These are phyloP conservation scores for Boletus semigastroideus DNA, from an alignment of 1,284 basidiomycete genomes.

Conservation along the genomic window DNA sequence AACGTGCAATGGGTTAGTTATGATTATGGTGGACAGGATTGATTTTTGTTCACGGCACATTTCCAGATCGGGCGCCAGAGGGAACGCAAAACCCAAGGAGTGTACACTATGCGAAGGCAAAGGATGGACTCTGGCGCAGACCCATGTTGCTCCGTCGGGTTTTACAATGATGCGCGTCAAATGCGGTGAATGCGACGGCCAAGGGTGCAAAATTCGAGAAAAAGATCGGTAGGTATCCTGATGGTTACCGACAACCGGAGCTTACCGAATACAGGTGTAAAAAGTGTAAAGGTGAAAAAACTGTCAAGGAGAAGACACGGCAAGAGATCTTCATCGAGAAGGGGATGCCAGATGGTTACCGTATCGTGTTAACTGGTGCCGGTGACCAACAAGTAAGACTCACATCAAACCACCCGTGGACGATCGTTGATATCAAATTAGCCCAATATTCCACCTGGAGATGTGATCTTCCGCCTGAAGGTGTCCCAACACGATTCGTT, in stretches of 20 bases:
- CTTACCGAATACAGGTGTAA: constrained; percentile 67
- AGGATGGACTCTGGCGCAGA: constrained; percentile 69
- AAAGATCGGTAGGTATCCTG: constrained; percentile 71
- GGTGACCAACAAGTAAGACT: constrained; percentile 81
- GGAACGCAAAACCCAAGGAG: constrained; percentile 75
- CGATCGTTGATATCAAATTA: constrained; percentile 34
- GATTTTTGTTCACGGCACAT: constrained; percentile 8
- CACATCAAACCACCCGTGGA: background rate
- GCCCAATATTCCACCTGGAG: constrained; percentile 82
- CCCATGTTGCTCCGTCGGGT: constrained; percentile 51
- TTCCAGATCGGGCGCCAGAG: constrained; percentile 74
- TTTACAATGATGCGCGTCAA: constrained; percentile 53
- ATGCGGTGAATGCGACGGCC: constrained; percentile 81
- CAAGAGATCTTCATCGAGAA: constrained; percentile 85
- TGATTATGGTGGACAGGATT: background rate
- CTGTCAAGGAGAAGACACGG: constrained; percentile 83
- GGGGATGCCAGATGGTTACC: constrained; percentile 84
- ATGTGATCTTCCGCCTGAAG: constrained; percentile 85
- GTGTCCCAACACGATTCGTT: constrained; percentile 73
- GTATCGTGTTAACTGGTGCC: constrained; percentile 86
- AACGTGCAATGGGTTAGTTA: constrained; percentile 74
- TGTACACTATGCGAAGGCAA: constrained; percentile 86
- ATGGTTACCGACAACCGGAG: background rate
- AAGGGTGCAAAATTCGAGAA: constrained; percentile 79
- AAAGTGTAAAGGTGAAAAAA: constrained; percentile 90